Conservation (phyloP, 257 asterid species). For the Gardenia jasminoides region DNA sequence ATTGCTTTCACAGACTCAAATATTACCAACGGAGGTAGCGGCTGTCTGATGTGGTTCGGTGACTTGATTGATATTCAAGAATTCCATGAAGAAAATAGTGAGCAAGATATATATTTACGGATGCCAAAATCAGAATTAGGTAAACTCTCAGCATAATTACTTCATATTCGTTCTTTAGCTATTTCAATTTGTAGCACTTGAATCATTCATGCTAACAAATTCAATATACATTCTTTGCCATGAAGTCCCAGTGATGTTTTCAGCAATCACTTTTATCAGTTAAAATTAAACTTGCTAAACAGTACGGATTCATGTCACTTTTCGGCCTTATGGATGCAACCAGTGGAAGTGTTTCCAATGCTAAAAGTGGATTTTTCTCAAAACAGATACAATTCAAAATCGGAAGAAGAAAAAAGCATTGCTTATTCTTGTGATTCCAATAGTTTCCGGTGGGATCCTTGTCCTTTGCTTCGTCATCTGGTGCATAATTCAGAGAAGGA, state of each 20-base stretch:
- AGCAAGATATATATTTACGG: constrained; percentile 20
- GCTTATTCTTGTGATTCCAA: constrained; percentile 5
- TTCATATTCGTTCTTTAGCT: background rate
- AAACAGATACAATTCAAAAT: background rate
- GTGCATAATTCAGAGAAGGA: constrained; percentile 10
- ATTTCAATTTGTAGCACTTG: background rate
- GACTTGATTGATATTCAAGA: constrained; percentile 23
- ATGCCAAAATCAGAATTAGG: constrained; percentile 29
- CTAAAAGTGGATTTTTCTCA: background rate
- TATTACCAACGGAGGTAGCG: constrained; percentile 18
- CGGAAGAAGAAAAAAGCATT: background rate
- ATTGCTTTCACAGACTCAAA: constrained; percentile 22
- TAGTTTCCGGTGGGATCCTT: constrained; percentile 5
- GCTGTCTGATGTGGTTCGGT: constrained; percentile 25
- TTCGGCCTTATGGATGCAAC: background rate
- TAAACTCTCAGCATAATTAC: background rate
- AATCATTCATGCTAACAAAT: background rate
- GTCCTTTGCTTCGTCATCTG: constrained; percentile 12
- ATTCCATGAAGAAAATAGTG: background rate
- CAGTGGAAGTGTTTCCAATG: background rate
- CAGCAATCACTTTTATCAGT: background rate
- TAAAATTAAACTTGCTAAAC: background rate
- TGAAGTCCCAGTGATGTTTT: background rate
- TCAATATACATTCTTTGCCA: background rate
- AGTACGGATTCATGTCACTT: background rate